These are phyloP conservation scores for Aspergillus vadensis DNA, from an alignment of 2,329 filamentous ascomycete species.

Conservation along the genomic window DNA sequence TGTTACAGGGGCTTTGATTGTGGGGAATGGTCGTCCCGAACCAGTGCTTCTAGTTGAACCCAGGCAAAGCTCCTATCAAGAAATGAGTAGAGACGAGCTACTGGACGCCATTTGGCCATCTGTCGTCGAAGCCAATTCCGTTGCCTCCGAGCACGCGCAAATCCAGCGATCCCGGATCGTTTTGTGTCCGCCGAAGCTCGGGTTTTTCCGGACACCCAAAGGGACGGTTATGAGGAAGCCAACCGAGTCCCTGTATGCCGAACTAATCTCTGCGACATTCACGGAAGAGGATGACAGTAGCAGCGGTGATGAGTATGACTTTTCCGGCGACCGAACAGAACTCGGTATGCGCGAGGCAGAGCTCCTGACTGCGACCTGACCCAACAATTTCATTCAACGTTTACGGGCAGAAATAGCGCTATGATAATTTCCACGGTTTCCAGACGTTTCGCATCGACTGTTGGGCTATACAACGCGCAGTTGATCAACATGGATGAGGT, in stretches of 20 bases:
- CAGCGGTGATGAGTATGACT: neutral
- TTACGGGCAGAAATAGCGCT: neutral
- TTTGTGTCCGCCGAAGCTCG: neutral
- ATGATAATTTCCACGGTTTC: neutral
- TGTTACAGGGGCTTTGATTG: neutral
- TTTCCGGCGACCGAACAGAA: neutral
- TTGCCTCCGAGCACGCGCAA: neutral
- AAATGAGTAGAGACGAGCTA: neutral
- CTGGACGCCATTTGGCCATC: neutral
- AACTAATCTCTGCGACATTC: neutral
- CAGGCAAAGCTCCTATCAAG: neutral
- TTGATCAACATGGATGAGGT: neutral
- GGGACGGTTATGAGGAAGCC: neutral
- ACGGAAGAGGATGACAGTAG: neutral
- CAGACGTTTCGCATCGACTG: neutral
- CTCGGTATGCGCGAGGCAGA: neutral
- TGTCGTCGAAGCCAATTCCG: neutral
- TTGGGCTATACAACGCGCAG: neutral
- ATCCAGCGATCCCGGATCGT: neutral
- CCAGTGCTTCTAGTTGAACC: neutral
- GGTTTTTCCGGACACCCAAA: neutral
- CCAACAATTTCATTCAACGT: too few species aligned
- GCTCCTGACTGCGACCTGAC: neutral
- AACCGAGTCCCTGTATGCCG: neutral
- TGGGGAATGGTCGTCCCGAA: neutral